phyloP scores from a whole-genome alignment of 495 filamentous ascomycete genomes.

The Aspergillus wentii region DNA sequence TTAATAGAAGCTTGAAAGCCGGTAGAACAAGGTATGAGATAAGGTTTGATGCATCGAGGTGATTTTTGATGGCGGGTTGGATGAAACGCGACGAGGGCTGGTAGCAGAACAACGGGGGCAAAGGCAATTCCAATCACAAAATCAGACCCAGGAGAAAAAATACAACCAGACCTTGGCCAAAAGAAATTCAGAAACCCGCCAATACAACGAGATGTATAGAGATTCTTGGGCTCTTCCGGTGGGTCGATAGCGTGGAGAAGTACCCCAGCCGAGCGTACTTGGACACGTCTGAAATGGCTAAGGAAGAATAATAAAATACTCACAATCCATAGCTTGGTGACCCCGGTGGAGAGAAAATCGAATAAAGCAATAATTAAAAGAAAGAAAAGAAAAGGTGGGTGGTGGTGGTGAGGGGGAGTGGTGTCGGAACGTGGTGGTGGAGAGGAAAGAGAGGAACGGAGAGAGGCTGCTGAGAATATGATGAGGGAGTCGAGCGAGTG shows the following conservation, averaged over 20 bases:
- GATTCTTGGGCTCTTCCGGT: constrained; percentile 28
- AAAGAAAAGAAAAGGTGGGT: constrained; percentile 18
- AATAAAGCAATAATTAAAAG: constrained; percentile 24
- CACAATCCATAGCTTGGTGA: constrained; percentile 50
- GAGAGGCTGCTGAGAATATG: constrained; percentile 23
- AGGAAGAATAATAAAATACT: constrained; percentile 32
- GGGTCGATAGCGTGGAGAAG: constrained; percentile 46
- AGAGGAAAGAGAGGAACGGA: constrained; percentile 15
- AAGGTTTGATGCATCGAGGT: constrained; percentile 33
- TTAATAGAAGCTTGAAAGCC: constrained; percentile 20
- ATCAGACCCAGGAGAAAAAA: constrained; percentile 13
- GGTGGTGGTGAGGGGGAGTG: constrained; percentile 20
- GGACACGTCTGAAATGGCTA: constrained; percentile 22
- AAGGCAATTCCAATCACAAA: constrained; percentile 17
- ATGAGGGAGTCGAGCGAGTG: constrained; percentile 28
- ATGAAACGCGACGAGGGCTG: constrained; percentile 33
- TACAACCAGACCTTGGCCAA: constrained; percentile 12
- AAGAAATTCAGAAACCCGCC: constrained; percentile 9
- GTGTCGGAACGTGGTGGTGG: constrained; percentile 6
- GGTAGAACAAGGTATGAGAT: constrained; percentile 25
- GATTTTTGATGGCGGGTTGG: constrained; percentile 40
- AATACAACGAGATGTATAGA: constrained; percentile 9
- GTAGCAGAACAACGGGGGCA: constrained; percentile 13
- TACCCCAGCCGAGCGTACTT: constrained; percentile 34
- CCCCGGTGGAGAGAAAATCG: constrained; percentile 33